Conservation (phyloP, 2,329 filamentous ascomycete genomes). For the Onygena corvina region DNA sequence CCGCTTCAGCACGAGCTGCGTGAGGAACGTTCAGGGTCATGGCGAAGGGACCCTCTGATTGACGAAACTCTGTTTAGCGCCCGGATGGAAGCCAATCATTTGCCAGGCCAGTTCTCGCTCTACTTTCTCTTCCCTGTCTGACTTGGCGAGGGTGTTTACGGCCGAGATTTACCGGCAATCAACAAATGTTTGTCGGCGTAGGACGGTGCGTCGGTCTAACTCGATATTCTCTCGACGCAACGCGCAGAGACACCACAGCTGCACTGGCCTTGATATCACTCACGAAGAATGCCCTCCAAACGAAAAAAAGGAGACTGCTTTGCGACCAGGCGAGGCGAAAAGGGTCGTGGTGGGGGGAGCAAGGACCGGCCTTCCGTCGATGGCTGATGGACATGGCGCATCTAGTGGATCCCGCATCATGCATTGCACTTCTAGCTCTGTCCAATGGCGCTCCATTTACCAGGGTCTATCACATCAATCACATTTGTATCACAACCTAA, state of each 20-base stretch:
- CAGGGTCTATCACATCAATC: slow-evolving; percentile 3
- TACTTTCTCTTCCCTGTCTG: background rate
- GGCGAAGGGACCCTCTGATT: background rate
- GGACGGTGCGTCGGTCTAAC: too few species aligned
- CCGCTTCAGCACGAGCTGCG: too few species aligned
- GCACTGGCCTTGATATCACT: too few species aligned
- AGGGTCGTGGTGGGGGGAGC: background rate
- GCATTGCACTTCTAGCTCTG: slow-evolving; percentile 1
- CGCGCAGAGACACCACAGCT: too few species aligned
- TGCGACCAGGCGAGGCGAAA: background rate
- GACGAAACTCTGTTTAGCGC: background rate
- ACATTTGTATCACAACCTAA: slow-evolving; percentile 6
- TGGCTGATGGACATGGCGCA: slow-evolving; percentile 2
- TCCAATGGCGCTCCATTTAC: slow-evolving; percentile 3
- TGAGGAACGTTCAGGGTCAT: too few species aligned
- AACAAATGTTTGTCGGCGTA: too few species aligned
- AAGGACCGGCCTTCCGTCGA: background rate
- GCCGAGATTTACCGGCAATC: background rate
- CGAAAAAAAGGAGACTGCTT: background rate
- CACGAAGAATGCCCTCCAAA: background rate
- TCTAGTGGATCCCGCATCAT: slow-evolving; percentile 2
- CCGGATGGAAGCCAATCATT: background rate
- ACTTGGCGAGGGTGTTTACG: background rate
- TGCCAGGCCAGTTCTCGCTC: background rate
- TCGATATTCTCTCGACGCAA: too few species aligned